A percentile compares a stretch with the other conserved stretches of the same genome.
phyloP scores from a whole-genome alignment of 805 yeast species.

The Huiozyma sinensis region DNA sequence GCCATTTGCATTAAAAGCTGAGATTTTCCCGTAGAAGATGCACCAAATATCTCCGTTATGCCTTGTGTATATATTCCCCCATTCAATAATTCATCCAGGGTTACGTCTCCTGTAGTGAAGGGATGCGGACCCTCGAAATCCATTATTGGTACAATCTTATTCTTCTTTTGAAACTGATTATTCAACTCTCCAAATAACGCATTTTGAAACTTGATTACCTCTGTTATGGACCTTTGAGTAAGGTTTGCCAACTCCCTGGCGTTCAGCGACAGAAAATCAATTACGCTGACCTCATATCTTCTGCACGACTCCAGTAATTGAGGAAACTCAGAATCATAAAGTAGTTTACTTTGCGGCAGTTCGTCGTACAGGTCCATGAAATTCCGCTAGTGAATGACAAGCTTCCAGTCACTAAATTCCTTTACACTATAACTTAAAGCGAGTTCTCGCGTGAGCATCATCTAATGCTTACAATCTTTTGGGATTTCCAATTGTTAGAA shows the following conservation, averaged over 20 bases:
- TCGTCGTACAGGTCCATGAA: constrained; percentile 35
- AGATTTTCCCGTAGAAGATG: constrained; percentile 79
- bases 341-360: constrained; percentile 28
- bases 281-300: constrained; percentile 26
- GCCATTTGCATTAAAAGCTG: constrained; percentile 64
- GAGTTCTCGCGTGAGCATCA: too few relatives aligned
- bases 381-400: too few relatives aligned
- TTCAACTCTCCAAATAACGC: constrained; percentile 11
- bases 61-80: constrained; percentile 49
- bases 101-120: constrained; percentile 45
- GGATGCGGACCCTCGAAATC: not conserved
- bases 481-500: too few relatives aligned
- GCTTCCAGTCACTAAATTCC: too few relatives aligned
- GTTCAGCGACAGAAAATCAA: constrained; percentile 34
- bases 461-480: too few relatives aligned
- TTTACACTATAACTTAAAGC: too few relatives aligned
- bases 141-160: constrained; percentile 1
- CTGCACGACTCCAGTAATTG: constrained; percentile 22
- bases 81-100: constrained; percentile 38
- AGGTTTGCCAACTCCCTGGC: constrained; percentile 27
- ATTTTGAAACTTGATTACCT: constrained; percentile 21
- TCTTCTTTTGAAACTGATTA: constrained; percentile 5
- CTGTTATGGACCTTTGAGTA: constrained; percentile 27
- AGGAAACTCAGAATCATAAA: constrained; percentile 27
- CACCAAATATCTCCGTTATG: constrained; percentile 72